Base-by-base conservation (phyloP, 345 rosid species). In the Excoecaria agallocha region DNA sequence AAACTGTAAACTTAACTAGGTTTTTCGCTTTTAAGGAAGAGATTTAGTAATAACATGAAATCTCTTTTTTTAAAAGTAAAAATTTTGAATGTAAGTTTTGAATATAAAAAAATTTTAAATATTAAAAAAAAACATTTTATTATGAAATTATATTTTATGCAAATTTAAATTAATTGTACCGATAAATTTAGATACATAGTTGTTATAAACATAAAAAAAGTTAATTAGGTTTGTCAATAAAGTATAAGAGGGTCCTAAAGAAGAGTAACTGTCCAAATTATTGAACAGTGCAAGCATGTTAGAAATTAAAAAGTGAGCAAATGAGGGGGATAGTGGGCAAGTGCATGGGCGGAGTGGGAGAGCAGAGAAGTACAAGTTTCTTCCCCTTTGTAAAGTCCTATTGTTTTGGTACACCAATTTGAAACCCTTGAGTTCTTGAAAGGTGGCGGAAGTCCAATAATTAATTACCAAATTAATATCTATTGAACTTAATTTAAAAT, bases 241-340 rank as follows among this genome's bases (percentile, higher is more conserved):
- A 2, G 51, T 17, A 39, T 12, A 52, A 72, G 9, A 19, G 19
- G 68, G 22, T 19, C 30, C 76, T 38, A 16, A 37, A 54, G 3
- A 10, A 39, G 20, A 16, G 19, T 0, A 80, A 46, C 79, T 70
- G 69, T 66, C 73, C 72, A 70, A 74, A 74, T 25, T 49, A 68
- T 22, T 71, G 25, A 74, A 71, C 71, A 74, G 74, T 9, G 8
- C 0, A 49, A 19, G 69, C 73, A 68, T 58, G 37, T 72, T 60
- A 15, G 59, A 55, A 55, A 63, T 20, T 37, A 16, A 63, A 38
- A 63, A 35, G 1, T 12, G 35, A 25, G 76, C 19, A 16, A 71
- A 59, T 75, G 76, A 38, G 25, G 59, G 20, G 52, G 70, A 13
- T 59, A 52, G 82, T 79, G 79, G 79, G 79, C 19, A 58, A 38